Evolutionary conservation across 768 basidiomycete species (phyloP), one percentile per base, ranked within the genome.

Genomic region (Erythrobasidium yunnanense): DNA sequence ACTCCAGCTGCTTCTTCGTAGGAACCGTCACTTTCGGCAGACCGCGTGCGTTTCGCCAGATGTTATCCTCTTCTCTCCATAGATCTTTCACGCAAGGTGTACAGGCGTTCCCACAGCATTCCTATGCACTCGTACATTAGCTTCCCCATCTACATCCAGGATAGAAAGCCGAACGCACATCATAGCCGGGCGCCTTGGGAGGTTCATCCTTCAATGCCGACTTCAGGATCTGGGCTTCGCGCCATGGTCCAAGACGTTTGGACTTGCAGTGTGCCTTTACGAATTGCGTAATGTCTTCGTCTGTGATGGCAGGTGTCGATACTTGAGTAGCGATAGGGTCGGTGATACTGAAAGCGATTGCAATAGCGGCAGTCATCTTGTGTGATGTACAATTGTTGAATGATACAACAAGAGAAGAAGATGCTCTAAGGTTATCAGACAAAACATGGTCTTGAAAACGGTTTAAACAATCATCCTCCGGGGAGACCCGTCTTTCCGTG

Each of bases 101-200:
- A 23, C 57, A 60, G 30, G 57, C 34, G 35, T 22, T 38, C 3
- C 57, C 57, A 47, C 57, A 60, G 38, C 57, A 60, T 46, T 60
- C 57, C 34, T 60, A 5, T 3, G 27, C 18, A 54, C 35, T 15
- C 42, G 22, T 45, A 45, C 42, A 45, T 15, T 20, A 45, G 42
- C 15, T 45, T 15, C 42, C 15, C 15, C 22, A 15, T 45, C 15
- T 15, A 5, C 6, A 5, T n/a, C 6, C 49, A 20, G 29, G 29
- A 50, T 50, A 6, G 6, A 22, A 27, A 5, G 22, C 5, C 22
- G 29, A 27, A 50, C 22, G 49, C n/a, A 6, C 29, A 27, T 50
- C 13, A 5, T 50, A 27, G n/a, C 45, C 57, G 5, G 57, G 57
- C 27, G 13, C 20, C 5, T 6, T 4, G 7, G 57, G 57, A 2